Conservation (phyloP, 768 basidiomycete genomes). For the Phaffia tasmanica region DNA sequence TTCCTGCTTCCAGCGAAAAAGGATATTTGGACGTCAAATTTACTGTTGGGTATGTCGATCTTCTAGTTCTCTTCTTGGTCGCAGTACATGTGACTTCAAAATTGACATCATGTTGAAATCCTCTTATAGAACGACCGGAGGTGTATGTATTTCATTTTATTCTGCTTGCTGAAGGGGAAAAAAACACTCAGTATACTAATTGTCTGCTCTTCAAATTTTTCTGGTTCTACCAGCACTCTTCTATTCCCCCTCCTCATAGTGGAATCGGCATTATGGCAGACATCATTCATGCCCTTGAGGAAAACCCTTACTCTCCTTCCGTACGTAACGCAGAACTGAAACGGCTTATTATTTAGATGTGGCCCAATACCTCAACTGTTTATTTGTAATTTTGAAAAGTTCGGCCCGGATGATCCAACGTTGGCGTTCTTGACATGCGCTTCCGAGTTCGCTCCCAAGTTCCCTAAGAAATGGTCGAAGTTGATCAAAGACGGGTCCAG, state of each 20-base stretch:
- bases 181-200: not conserved
- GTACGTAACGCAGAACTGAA: slow-evolving; percentile 14
- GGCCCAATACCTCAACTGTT: not conserved
- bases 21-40: slow-evolving; percentile 33
- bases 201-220: not conserved
- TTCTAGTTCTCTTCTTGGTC: too few relatives aligned
- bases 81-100: too few relatives aligned
- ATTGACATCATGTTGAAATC: too few relatives aligned
- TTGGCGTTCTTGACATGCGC: slow-evolving; percentile 32
- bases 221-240: slow-evolving; percentile 30
- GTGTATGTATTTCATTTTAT: slow-evolving; percentile 21
- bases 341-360: too few relatives aligned
- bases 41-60: not conserved
- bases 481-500: slow-evolving; percentile 28
- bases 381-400: slow-evolving; percentile 15
- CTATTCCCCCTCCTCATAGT: slow-evolving; percentile 32
- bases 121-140: slow-evolving; percentile 30
- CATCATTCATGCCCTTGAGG: slow-evolving; percentile 31
- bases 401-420: slow-evolving; percentile 33
- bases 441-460: slow-evolving; percentile 29
- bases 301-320: slow-evolving; percentile 32
- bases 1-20: slow-evolving; percentile 34
- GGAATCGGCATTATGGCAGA: slow-evolving; percentile 35
- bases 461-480: slow-evolving; percentile 31
- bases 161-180: slow-evolving; percentile 13